A percentile compares a stretch with the other conserved stretches of the same genome.
These are phyloP conservation scores for Penicillium dipodomyicola DNA, from an alignment of 495 filamentous ascomycete species.

Conservation along the genomic window DNA sequence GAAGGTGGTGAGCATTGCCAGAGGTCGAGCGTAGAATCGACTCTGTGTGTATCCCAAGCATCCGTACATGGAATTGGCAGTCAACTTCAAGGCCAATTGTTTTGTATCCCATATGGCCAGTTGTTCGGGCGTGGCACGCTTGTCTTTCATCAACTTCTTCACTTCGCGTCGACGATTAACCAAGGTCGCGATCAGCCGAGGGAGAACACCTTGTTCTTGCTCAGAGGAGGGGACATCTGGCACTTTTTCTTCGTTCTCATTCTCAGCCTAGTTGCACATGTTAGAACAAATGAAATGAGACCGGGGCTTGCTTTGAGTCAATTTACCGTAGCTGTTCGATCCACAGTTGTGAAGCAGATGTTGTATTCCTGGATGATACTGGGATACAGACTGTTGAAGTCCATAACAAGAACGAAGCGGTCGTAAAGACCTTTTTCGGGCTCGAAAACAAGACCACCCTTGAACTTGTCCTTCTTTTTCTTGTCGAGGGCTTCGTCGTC, in stretches of 20 bases:
- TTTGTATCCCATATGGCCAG: conserved; percentile 97
- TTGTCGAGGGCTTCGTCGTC: conserved; percentile 76
- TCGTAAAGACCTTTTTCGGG: conserved; percentile 97
- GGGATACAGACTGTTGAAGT: conserved; percentile 98
- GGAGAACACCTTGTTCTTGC: conserved; percentile 76
- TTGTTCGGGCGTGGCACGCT: conserved; percentile 78
- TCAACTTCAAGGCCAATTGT: conserved; percentile 92
- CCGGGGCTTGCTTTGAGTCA: background rate
- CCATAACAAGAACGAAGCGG: conserved; percentile 96
- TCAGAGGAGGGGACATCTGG: conserved; percentile 68
- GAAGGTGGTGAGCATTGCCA: conserved; percentile 93
- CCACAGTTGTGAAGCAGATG: conserved; percentile 98
- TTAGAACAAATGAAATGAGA: conserved; percentile 12
- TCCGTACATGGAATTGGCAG: conserved; percentile 99
- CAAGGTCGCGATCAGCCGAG: conserved; percentile 83
- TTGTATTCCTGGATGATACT: conserved; percentile 99
- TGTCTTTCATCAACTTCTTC: conserved; percentile 95
- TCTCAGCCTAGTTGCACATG: conserved; percentile 55
- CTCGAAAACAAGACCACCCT: conserved; percentile 96
- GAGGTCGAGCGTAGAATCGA: conserved; percentile 91
- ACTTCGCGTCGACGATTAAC: conserved; percentile 85
- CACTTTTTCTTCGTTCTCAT: conserved; percentile 71
- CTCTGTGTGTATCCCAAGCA: conserved; percentile 95
- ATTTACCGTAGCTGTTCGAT: conserved; percentile 63
- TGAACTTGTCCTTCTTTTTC: conserved; percentile 99